These are phyloP conservation scores for Thelonectria discophora DNA, from an alignment of 2,329 filamentous ascomycete species.

Conservation along the genomic window DNA sequence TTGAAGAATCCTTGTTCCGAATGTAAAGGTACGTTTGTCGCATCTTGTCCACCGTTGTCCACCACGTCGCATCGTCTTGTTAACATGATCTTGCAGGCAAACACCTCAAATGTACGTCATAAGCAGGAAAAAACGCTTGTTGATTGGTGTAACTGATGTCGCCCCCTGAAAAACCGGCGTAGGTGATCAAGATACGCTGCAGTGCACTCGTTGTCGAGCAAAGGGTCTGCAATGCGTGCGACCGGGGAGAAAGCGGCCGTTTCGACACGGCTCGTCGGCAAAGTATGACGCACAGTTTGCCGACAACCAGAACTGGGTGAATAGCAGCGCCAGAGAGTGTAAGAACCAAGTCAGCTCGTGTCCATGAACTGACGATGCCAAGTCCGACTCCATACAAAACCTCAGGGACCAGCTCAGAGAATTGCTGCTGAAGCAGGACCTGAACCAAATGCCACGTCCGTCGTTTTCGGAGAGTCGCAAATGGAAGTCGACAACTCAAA, in stretches of 20 bases:
- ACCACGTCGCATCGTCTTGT: background rate
- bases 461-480: background rate
- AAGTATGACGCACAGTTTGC: constrained; percentile 38
- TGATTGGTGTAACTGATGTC: constrained; percentile 8
- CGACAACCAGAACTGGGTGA: constrained; percentile 33
- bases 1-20: constrained; percentile 33
- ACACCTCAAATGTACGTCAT: constrained; percentile 36
- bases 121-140: background rate
- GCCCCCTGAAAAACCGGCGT: background rate
- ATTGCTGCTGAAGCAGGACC: constrained; percentile 11
- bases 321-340: constrained; percentile 35
- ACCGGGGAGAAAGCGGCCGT: constrained; percentile 14
- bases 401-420: constrained; percentile 3
- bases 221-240: constrained; percentile 32
- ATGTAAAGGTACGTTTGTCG: constrained; percentile 29
- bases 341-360: rapidly evolving
- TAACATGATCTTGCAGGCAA: constrained; percentile 13
- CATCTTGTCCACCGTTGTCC: too few relatives aligned
- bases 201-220: constrained; percentile 22
- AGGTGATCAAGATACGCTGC: constrained; percentile 24
- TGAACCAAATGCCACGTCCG: background rate
- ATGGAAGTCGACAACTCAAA: background rate
- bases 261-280: constrained; percentile 34
- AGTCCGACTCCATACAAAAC: constrained; percentile 36
- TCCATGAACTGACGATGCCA: background rate